phyloP scores from a whole-genome alignment of 164 flowering plant species.

The Sextonia rubra region DNA sequence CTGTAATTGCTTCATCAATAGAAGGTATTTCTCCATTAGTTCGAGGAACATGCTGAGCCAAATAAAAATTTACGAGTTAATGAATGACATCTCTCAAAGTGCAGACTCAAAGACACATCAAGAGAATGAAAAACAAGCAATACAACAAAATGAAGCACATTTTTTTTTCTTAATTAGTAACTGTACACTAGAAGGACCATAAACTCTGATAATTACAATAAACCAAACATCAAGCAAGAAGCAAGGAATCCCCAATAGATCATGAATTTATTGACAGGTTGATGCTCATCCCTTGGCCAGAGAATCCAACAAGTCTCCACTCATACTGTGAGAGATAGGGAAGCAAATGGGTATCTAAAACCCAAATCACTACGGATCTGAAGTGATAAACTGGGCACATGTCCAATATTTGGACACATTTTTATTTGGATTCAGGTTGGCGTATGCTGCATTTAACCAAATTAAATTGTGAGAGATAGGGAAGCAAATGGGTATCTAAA shows the following conservation, averaged over 20 bases:
- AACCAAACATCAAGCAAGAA: background rate
- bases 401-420: no score
- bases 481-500: background rate
- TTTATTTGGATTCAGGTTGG: no score
- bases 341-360: no score
- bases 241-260: background rate
- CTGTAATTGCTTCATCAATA: constrained; percentile 79
- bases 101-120: background rate
- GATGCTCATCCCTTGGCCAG: background rate
- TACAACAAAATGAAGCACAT: no score
- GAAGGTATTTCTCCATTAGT: constrained; percentile 96
- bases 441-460: no score
- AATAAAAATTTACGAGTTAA: background rate
- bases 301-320: background rate
- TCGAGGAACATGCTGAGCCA: constrained; percentile 76
- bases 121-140: no score
- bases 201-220: no score
- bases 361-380: no score
- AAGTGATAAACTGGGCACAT: no score
- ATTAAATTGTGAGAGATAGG: background rate
- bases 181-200: no score
- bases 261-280: background rate
- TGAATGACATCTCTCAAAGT: background rate
- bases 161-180: no score
- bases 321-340: background rate